These are phyloP conservation scores for Akanthomyces lecanii DNA, from an alignment of 2,329 filamentous ascomycete species.

Conservation along the genomic window DNA sequence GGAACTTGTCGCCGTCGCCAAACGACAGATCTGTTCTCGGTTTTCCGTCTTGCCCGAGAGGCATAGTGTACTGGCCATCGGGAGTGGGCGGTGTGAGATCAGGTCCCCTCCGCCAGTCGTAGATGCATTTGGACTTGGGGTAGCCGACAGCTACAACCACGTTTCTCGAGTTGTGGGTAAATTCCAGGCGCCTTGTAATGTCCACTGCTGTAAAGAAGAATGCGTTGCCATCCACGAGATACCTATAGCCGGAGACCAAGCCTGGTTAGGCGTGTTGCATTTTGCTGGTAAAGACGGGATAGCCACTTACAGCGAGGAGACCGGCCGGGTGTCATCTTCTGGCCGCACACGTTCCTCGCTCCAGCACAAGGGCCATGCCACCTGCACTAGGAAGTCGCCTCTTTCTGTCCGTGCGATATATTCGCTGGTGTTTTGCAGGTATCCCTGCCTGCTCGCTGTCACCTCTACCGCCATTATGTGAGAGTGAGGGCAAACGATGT, in stretches of 20 bases:
- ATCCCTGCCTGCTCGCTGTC: neutral
- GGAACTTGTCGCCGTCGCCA: slow-evolving; percentile 42
- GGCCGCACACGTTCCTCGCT: slow-evolving; percentile 23
- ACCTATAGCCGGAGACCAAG: slow-evolving; percentile 22
- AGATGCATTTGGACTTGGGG: slow-evolving; percentile 27
- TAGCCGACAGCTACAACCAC: slow-evolving; percentile 33
- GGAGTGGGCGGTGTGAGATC: slow-evolving; percentile 29
- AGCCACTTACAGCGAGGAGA: slow-evolving; percentile 26
- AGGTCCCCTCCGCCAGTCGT: slow-evolving; percentile 26
- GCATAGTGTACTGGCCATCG: slow-evolving; percentile 24
- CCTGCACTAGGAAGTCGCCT: slow-evolving; percentile 29
- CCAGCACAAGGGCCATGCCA: slow-evolving; percentile 30
- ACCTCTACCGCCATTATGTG: neutral
- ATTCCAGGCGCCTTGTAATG: slow-evolving; percentile 25
- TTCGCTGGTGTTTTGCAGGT: slow-evolving; percentile 27
- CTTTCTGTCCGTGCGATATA: slow-evolving; percentile 25
- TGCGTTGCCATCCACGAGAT: slow-evolving; percentile 33
- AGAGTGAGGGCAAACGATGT: too few relatives aligned
- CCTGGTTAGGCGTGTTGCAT: neutral
- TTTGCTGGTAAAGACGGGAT: neutral
- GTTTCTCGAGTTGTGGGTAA: slow-evolving; percentile 25
- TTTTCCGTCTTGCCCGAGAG: slow-evolving; percentile 24
- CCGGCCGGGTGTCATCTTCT: slow-evolving; percentile 20
- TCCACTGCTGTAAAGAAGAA: slow-evolving; percentile 33
- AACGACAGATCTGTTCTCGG: slow-evolving; percentile 26